Conservation (phyloP, 2,329 filamentous ascomycete species). For the Fusarium fujikuroi region DNA sequence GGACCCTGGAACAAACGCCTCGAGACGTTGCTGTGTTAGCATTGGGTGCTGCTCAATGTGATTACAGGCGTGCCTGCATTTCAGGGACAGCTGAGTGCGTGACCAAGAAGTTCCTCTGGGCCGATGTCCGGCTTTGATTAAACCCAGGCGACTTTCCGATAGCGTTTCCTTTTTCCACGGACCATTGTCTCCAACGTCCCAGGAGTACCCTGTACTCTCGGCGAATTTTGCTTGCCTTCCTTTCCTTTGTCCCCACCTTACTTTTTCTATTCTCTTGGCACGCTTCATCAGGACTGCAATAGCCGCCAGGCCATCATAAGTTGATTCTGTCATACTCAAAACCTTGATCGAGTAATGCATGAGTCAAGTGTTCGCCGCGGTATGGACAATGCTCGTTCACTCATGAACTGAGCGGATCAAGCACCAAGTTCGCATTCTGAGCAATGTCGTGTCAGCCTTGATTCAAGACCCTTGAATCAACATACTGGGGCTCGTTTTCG, state of each 20-base stretch:
- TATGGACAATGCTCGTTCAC: conserved; percentile 3
- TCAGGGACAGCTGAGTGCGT: conserved; percentile 16
- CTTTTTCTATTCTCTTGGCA: conserved; percentile 24
- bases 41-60: background rate
- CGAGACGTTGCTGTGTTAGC: conserved; percentile 4
- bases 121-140: conserved; percentile 23
- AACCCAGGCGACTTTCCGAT: conserved; percentile 21
- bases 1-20: conserved; percentile 33
- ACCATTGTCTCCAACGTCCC: conserved; percentile 19
- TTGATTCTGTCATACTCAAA: background rate
- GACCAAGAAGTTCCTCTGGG: conserved; percentile 16
- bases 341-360: background rate
- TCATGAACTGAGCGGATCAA: conserved; percentile 5
- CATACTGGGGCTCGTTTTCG: conserved; percentile 38
- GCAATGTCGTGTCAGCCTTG: conserved; percentile 23
- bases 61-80: conserved; percentile 30
- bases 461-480: conserved; percentile 19
- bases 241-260: conserved; percentile 22
- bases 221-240: conserved; percentile 31
- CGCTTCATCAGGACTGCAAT: conserved; percentile 12
- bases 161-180: conserved; percentile 24
- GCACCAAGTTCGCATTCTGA: conserved; percentile 2
- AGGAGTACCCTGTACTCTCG: conserved; percentile 27
- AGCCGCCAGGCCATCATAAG: conserved; percentile 5
- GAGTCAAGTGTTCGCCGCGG: background rate